Evolutionary conservation across 306 rosid genomes (phyloP).

Genomic region (Begonia masoniana): DNA sequence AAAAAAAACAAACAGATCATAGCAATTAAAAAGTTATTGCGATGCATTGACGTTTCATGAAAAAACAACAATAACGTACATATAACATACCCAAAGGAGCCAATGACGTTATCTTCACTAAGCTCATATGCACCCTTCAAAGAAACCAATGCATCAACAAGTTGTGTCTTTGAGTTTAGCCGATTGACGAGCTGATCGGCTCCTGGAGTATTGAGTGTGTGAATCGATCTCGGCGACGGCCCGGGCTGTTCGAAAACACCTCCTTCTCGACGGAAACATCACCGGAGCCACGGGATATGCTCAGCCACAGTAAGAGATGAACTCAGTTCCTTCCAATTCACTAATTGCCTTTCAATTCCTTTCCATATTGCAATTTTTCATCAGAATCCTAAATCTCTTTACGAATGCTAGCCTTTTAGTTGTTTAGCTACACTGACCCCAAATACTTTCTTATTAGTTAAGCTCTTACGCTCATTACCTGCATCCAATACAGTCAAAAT

Average conservation of each 20-base stretch:
- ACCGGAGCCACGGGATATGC: no score
- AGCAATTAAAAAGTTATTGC: no score
- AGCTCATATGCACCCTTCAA: neutral
- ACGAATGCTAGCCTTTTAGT: neutral
- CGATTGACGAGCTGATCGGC: neutral
- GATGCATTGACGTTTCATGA: no score
- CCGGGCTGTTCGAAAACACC: neutral
- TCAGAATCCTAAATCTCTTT: neutral
- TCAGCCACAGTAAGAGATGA: no score
- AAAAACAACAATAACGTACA: no score
- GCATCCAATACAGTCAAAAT: no score
- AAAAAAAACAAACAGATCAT: no score
- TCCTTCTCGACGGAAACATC: neutral
- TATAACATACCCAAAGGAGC: neutral
- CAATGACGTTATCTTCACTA: neutral
- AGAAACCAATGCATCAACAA: neutral
- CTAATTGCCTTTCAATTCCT: neutral
- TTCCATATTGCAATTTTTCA: neutral
- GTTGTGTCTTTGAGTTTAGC: neutral
- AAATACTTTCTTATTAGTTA: slow-evolving; percentile 4
- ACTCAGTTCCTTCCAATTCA: neutral
- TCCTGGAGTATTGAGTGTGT: neutral
- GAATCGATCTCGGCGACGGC: neutral
- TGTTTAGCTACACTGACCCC: neutral
- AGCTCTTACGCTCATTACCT: neutral